Base-by-base conservation (phyloP, 345 rosid species). In the Cardamine occulta region DNA sequence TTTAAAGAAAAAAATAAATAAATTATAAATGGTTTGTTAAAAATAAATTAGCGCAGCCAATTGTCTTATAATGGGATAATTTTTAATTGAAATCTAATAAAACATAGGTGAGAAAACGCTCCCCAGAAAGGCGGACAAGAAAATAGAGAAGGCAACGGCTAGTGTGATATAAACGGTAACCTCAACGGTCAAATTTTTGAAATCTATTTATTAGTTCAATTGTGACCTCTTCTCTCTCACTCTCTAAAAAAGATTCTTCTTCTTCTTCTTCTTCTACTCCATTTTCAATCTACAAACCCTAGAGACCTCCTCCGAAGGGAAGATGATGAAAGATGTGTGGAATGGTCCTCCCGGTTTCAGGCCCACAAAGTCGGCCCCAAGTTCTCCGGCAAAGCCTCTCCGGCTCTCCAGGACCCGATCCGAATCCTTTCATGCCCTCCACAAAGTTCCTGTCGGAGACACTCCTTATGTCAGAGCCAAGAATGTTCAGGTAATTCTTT, bases 361-460 rank as follows among this genome's bases (percentile, higher is more conserved):
- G 73, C 96, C 96, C 13, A 85, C 91, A 3, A 95, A 88, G 73
- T 92, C 97, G 18, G 96, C 97, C 19, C 97, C 97, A 6, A 49
- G 93, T 18, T 95, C 97, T 8, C 99, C 97, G 2, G 96, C 97
- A 0, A 95, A 95, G 86, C 97, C 96, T 8, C 84, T 89, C 0
- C 90, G 84, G 6, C 68, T 90, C 15, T 82, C 83, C 15, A 85
- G 97, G 71, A 90, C 91, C 52, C 88, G 93, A 13, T 91, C 96
- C 1, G 98, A 88, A 69, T 94, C 97, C 8, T 95, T 92, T 74
- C 97, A 91, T 18, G 85, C 89, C 10, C 79, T 93, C 68, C 96
- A 90, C 80, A 94, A 94, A 62, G 97, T 94, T 53, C 98, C 97
- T 12, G 78, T 90, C 5, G 98, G 98, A 47, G 98, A 94, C 75